phyloP scores from a whole-genome alignment of 345 rosid genomes.

The Populus pruinosa region DNA sequence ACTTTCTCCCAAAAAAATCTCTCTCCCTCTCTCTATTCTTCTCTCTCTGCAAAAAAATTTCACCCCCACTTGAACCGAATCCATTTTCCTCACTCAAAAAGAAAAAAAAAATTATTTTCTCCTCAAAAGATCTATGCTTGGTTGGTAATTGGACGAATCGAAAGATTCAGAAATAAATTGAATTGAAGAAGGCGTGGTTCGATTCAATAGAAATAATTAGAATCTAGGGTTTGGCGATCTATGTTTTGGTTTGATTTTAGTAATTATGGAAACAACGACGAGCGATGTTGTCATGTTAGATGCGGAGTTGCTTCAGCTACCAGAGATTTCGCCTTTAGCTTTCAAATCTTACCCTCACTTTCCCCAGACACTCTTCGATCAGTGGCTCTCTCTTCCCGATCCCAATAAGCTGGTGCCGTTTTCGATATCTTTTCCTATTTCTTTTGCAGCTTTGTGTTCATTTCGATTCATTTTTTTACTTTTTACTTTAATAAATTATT shows the following conservation, averaged over 20 bases:
- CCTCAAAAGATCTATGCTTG: conserved; percentile 45
- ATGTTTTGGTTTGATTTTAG: conserved; percentile 25
- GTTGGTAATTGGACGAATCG: not conserved
- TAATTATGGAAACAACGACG: conserved; percentile 26
- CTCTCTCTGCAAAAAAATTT: conserved; percentile 14
- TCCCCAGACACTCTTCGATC: conserved; percentile 73
- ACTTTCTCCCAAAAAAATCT: not conserved
- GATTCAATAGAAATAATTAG: not conserved
- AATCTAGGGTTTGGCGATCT: conserved; percentile 24
- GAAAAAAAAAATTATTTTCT: not conserved
- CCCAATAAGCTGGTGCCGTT: conserved; percentile 64
- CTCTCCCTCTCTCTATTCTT: conserved; percentile 12
- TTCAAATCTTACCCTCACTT: conserved; percentile 73
- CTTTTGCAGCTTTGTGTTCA: not conserved
- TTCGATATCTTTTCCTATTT: not conserved
- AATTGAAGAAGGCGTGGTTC: not conserved
- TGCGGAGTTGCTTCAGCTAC: conserved; percentile 79
- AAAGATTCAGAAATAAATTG: not conserved
- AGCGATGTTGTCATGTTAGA: conserved; percentile 65
- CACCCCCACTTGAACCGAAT: conserved; percentile 2
- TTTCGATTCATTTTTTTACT: not conserved
- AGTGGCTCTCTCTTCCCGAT: conserved; percentile 94
- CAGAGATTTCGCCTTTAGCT: conserved; percentile 67
- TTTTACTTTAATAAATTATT: too few relatives aligned
- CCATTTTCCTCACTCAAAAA: conserved; percentile 4